Evolutionary conservation across 2,329 filamentous ascomycete species (phyloP).

Genomic region (Aureobasidium sp.): DNA sequence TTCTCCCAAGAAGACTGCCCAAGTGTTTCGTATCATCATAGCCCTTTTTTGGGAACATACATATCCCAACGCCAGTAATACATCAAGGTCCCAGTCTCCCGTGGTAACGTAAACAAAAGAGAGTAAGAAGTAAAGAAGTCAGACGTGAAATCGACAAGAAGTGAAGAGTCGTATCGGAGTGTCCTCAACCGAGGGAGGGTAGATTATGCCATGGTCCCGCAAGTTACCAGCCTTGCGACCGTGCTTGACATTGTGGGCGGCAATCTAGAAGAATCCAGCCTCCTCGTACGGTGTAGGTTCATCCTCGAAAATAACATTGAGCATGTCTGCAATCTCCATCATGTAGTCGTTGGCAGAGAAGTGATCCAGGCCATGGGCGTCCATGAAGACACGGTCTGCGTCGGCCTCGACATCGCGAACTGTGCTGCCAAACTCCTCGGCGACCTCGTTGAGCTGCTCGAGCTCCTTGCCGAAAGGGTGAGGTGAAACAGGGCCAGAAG

Average conservation of each 20-base stretch:
- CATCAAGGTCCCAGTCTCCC: constrained; percentile 12
- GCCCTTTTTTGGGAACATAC: constrained; percentile 11
- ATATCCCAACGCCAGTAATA: constrained; percentile 16
- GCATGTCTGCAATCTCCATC: constrained; percentile 65
- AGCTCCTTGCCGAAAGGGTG: constrained; percentile 87
- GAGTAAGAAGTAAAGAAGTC: constrained; percentile 12
- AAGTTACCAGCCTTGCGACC: constrained; percentile 18
- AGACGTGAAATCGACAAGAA: constrained; percentile 15
- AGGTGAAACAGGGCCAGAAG: constrained; percentile 35
- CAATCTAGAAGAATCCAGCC: constrained; percentile 22
- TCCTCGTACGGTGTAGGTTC: constrained; percentile 19
- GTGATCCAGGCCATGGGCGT: constrained; percentile 61
- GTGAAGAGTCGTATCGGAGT: constrained; percentile 12
- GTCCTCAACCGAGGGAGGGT: background rate
- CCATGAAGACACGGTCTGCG: constrained; percentile 66
- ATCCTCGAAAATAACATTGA: constrained; percentile 39
- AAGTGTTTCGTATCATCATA: constrained; percentile 13
- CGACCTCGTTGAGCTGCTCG: constrained; percentile 85
- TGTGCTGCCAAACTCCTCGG: constrained; percentile 68
- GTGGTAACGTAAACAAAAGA: constrained; percentile 15
- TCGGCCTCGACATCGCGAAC: constrained; percentile 58
- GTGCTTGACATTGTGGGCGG: constrained; percentile 5
- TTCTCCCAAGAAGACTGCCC: constrained; percentile 16
- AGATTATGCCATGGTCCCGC: constrained; percentile 7
- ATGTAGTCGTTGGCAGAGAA: constrained; percentile 80